Percentiles rank a stretch among this genome's conserved stretches.
Conservation (phyloP, 106 monocot genomes). For the Dendrobium huoshanense region DNA sequence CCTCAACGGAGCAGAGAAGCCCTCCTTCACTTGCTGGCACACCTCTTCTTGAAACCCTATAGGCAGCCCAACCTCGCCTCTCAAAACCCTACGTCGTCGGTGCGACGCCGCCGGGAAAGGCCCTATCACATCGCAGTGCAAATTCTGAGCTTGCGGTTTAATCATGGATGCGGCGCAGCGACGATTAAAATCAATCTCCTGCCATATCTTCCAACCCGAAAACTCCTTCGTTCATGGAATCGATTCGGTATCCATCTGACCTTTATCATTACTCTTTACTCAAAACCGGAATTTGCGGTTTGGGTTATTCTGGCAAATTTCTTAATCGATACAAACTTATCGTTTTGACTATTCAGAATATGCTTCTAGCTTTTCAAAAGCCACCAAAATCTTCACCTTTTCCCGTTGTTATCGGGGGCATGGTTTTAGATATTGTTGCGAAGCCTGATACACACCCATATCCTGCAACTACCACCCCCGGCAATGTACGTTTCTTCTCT, state of each 20-base stretch:
- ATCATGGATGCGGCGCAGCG: conserved; percentile 14
- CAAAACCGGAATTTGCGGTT: not conserved
- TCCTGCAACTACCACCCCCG: conserved; percentile 66
- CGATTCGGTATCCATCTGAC: conserved; percentile 14
- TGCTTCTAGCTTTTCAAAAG: not conserved
- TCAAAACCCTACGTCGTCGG: not conserved
- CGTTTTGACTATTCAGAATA: conserved; percentile 10
- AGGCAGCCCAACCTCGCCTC: not conserved
- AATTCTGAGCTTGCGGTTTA: not conserved
- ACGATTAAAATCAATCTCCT: conserved; percentile 30
- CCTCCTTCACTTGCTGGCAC: not conserved
- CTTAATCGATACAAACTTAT: not conserved
- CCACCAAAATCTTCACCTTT: not conserved
- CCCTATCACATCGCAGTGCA: not conserved
- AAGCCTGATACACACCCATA: conserved; percentile 30
- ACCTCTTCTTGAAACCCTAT: not conserved
- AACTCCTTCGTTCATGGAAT: conserved; percentile 1
- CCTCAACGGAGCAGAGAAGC: not conserved
- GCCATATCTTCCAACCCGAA: conserved; percentile 28
- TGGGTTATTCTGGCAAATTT: not conserved
- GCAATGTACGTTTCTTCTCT: conserved; percentile 32
- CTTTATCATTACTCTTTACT: not conserved
- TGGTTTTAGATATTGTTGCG: conserved; percentile 80
- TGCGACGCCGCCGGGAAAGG: not conserved
- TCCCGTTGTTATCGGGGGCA: conserved; percentile 73